Evolutionary conservation across 805 yeast species (phyloP), one percentile per base, ranked within the genome.

Genomic region (Wickerhamiella sorbophila): DNA sequence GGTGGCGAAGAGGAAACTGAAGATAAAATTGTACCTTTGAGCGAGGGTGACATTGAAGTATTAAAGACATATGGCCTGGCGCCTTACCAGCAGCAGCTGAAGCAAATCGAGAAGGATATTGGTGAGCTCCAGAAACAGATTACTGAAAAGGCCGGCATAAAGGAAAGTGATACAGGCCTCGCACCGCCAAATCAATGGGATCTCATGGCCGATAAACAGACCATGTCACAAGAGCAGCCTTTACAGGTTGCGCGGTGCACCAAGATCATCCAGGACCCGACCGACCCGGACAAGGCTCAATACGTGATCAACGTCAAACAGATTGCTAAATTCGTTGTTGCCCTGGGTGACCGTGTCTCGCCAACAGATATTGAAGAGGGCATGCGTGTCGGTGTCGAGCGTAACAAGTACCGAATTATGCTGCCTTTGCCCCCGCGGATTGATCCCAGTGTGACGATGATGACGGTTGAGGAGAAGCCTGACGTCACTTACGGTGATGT

Each of bases 361-460:
- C 98, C 98, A 29, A 91, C 98, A 0, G 99, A 91, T 70, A 87
- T 91, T 44, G 98, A 91, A 64, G 98, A 93, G 63, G 97, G 98
- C 41, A 93, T 91, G 98, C 75, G 98, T 60, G 97, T 91, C 31
- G 99, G 99, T 57, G 98, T 91, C 44, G 98, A 93, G 61, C 77
- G 98, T 62, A 86, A 83, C 56, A 88, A 88, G 64, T 91, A 91
- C 64, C 94, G 87, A 62, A 93, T 91, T 58, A 95, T 88, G 69
- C 70, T 91, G 55, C 98, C 99, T 24, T 70, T 91, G 50, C 99
- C 99, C 9, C 98, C 99, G 43, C 72, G 94, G 57, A 91, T 91
- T 59, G 99, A 91, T 62, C 97, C 99, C 12, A 74, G 86, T 32
- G 99, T 91, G 42, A 91, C 98, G 5, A 91, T 91, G 98, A 91